These are phyloP conservation scores for Acidiella bohemica DNA, from an alignment of 495 filamentous ascomycete genomes.

Conservation along the genomic window DNA sequence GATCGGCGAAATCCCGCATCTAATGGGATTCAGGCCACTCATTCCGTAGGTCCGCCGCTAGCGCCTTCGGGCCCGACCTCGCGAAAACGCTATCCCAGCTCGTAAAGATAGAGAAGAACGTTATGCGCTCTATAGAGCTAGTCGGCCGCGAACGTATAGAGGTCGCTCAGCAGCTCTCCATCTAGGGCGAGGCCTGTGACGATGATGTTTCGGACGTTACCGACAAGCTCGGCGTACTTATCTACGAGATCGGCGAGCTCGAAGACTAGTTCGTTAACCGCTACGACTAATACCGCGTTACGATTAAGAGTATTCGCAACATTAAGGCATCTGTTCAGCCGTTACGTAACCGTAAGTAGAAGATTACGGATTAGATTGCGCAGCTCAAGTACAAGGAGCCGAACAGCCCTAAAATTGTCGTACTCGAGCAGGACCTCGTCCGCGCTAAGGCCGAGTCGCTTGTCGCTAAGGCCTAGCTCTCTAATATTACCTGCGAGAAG, in stretches of 20 bases:
- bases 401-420: slow-evolving; percentile 90
- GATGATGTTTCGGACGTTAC: slow-evolving; percentile 98
- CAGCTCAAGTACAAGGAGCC: slow-evolving; percentile 99
- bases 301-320: slow-evolving; percentile 97
- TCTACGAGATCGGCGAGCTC: slow-evolving; percentile 97
- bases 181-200: slow-evolving; percentile 94
- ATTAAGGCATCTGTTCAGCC: slow-evolving; percentile 98
- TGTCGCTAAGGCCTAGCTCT: slow-evolving; percentile 93
- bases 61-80: slow-evolving; percentile 90
- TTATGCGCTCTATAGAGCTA: slow-evolving; percentile 95
- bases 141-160: slow-evolving; percentile 95
- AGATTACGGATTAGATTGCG: slow-evolving; percentile 97
- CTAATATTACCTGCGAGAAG: slow-evolving; percentile 98
- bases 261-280: slow-evolving; percentile 97
- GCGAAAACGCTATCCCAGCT: slow-evolving; percentile 94
- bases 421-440: slow-evolving; percentile 96
- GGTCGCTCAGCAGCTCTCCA: slow-evolving; percentile 94
- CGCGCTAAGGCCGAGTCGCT: slow-evolving; percentile 96
- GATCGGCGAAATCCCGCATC: too few relatives aligned
- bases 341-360: slow-evolving; percentile 96
- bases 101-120: slow-evolving; percentile 99
- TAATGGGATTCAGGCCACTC: too few relatives aligned
- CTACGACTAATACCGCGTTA: slow-evolving; percentile 98
- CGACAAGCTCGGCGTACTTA: slow-evolving; percentile 92
- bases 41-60: slow-evolving; percentile 67